Evolutionary conservation across 768 basidiomycete genomes (phyloP).

Genomic region (Galerina sulciceps): DNA sequence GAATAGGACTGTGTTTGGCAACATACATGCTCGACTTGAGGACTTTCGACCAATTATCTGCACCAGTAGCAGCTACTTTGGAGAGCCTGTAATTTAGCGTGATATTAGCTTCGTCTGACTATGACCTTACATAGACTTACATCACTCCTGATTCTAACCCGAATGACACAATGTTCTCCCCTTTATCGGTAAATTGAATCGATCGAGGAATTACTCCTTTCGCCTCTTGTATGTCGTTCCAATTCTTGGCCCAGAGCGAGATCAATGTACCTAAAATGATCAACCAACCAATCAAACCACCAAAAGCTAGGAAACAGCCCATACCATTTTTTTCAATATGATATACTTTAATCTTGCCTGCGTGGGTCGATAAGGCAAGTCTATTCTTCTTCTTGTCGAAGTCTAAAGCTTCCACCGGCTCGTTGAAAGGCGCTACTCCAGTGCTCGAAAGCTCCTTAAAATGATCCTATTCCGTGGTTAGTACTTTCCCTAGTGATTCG

Average conservation of each 20-base stretch:
- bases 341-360: conserved; percentile 5
- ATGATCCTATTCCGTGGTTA: not conserved
- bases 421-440: not conserved
- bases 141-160: conserved; percentile 10
- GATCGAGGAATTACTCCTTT: not conserved
- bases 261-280: not conserved
- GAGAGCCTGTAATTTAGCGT: not conserved
- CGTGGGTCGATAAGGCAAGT: not conserved
- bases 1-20: not conserved
- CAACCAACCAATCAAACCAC: not conserved
- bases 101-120: not conserved
- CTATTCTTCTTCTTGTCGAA: not conserved
- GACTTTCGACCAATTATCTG: not conserved
- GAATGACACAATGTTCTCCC: conserved; percentile 5
- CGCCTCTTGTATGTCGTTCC: not conserved
- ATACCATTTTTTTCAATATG: conserved; percentile 4
- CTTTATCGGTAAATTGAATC: conserved; percentile 1
- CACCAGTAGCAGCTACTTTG: not conserved
- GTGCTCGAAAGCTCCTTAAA: conserved; percentile 5
- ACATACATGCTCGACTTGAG: conserved; percentile 12
- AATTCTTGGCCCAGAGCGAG: not conserved
- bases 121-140: not conserved
- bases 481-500: not conserved
- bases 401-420: conserved; percentile 5
- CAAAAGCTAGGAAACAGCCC: not conserved